Percentiles rank a stretch among this genome's conserved stretches.
These are phyloP conservation scores for Syzygium aromaticum DNA, from an alignment of 345 rosid species.

Conservation along the genomic window DNA sequence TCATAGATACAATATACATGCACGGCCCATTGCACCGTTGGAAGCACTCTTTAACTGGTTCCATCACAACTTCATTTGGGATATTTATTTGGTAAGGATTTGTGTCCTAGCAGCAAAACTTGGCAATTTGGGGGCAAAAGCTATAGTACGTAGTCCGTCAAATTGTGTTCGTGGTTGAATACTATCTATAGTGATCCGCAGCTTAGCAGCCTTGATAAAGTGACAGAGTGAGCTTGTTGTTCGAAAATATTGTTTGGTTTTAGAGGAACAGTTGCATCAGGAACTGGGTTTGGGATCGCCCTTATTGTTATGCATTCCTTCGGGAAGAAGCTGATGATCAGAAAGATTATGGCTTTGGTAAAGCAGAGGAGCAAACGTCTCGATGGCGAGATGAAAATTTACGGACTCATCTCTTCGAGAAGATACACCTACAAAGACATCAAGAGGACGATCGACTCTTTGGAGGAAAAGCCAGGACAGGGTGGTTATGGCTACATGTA, in stretches of 20 bases:
- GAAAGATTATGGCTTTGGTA: not conserved
- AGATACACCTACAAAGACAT: not conserved
- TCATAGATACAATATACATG: not conserved
- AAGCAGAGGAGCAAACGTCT: not conserved
- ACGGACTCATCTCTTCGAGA: not conserved
- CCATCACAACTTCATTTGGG: too few relatives aligned
- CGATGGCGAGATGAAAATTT: not conserved
- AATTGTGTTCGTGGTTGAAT: too few relatives aligned
- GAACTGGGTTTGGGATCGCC: not conserved
- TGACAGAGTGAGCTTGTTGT: not conserved
- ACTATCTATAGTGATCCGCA: too few relatives aligned
- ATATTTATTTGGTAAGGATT: not conserved
- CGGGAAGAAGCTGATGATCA: not conserved
- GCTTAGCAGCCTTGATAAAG: too few relatives aligned
- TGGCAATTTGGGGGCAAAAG: not conserved
- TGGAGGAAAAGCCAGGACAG: not conserved
- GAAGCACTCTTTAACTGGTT: not conserved
- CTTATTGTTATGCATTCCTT: not conserved
- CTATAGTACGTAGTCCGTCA: too few relatives aligned
- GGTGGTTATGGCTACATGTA: not conserved
- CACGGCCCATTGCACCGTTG: not conserved
- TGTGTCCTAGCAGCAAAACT: not conserved
- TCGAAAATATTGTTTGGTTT: not conserved
- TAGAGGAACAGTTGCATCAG: not conserved
- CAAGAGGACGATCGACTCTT: not conserved